A percentile compares a stretch with the other conserved stretches of the same genome.
Evolutionary conservation across 2,329 filamentous ascomycete genomes (phyloP).

Genomic region (Hypoxylon sp.): DNA sequence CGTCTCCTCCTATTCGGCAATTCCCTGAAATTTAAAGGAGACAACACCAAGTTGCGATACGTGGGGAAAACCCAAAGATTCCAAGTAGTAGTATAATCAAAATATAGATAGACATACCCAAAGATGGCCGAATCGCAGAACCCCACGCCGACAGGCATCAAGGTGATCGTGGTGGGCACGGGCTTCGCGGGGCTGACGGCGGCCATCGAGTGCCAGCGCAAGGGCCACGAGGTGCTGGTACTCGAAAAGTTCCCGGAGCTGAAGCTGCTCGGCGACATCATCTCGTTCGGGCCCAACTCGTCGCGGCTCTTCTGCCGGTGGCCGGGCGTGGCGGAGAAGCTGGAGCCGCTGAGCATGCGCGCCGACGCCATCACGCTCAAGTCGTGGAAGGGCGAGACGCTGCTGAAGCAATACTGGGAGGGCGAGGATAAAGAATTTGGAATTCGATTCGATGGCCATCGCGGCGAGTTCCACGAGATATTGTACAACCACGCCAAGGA

Average conservation of each 20-base stretch:
- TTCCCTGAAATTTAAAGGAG: slow-evolving; percentile 21
- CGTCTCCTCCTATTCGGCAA: slow-evolving; percentile 3
- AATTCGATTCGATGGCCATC: slow-evolving; percentile 64
- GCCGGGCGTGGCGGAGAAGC: slow-evolving; percentile 60
- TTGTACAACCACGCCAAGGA: slow-evolving; percentile 63
- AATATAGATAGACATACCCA: slow-evolving; percentile 3
- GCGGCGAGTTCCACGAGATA: slow-evolving; percentile 64
- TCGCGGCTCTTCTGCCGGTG: slow-evolving; percentile 69
- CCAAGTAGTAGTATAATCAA: too few species aligned
- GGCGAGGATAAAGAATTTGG: slow-evolving; percentile 55
- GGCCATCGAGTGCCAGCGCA: slow-evolving; percentile 68
- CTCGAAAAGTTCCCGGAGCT: slow-evolving; percentile 61
- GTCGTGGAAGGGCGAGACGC: slow-evolving; percentile 62
- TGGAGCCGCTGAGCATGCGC: slow-evolving; percentile 61
- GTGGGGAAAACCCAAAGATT: slow-evolving; percentile 2
- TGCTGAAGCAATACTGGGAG: slow-evolving; percentile 61
- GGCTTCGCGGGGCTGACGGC: slow-evolving; percentile 71
- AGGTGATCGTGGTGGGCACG: slow-evolving; percentile 61
- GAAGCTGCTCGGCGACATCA: slow-evolving; percentile 61
- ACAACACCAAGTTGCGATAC: slow-evolving; percentile 7
- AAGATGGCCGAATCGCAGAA: slow-evolving; percentile 45
- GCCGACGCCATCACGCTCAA: slow-evolving; percentile 61
- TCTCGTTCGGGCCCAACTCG: slow-evolving; percentile 67
- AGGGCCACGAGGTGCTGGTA: slow-evolving; percentile 62
- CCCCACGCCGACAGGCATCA: slow-evolving; percentile 55